These are phyloP conservation scores for Lentinula novae-zelandiae DNA, from an alignment of 1,284 basidiomycete genomes.

Conservation along the genomic window DNA sequence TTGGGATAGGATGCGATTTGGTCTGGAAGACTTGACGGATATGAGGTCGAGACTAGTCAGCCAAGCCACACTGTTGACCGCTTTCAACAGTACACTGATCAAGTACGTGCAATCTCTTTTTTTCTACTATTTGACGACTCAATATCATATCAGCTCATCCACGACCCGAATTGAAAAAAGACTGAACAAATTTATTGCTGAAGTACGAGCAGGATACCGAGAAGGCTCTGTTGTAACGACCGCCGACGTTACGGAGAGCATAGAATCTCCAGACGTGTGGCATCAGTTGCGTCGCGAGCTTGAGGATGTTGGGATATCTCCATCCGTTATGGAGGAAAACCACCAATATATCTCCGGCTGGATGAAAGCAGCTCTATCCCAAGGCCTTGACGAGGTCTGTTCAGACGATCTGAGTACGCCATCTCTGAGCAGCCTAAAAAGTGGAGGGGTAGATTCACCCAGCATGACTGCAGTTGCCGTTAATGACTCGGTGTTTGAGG, in stretches of 20 bases:
- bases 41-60: conserved; percentile 1
- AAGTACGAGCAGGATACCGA: conserved; percentile 1
- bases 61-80: conserved; percentile 2
- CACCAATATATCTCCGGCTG: background rate
- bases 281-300: background rate
- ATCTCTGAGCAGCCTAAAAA: background rate
- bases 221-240: background rate
- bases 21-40: conserved; percentile 3
- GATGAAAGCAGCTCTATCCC: background rate
- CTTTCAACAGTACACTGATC: background rate
- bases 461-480: background rate
- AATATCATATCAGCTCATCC: background rate
- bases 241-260: background rate
- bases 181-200: background rate
- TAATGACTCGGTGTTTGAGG: background rate
- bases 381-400: background rate
- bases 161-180: background rate
- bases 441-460: background rate
- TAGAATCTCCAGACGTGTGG: conserved; percentile 6
- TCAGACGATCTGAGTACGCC: background rate
- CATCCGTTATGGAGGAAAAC: background rate
- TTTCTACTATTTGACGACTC: background rate
- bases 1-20: conserved; percentile 4
- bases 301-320: background rate
- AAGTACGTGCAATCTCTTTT: background rate